Evolutionary conservation across 768 basidiomycete species (phyloP).

Genomic region (Lactifluus echinatus): DNA sequence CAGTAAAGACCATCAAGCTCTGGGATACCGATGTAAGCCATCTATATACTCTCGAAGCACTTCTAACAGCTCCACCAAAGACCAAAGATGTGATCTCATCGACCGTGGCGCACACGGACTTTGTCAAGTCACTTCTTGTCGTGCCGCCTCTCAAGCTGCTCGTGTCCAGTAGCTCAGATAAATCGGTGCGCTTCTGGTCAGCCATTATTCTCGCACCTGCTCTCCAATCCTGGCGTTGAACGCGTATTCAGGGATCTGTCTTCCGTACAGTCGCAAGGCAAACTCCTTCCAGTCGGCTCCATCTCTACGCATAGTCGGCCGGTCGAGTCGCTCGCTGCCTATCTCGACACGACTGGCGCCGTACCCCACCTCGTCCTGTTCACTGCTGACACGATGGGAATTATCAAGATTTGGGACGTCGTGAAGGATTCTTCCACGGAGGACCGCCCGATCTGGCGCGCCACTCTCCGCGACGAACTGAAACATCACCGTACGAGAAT

Average conservation of each 20-base stretch:
- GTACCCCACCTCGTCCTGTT: conserved; percentile 44
- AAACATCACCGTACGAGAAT: conserved; percentile 76
- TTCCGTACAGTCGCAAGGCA: conserved; percentile 30
- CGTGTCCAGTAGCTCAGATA: conserved; percentile 86
- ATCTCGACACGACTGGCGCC: conserved; percentile 24
- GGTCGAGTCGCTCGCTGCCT: conserved; percentile 68
- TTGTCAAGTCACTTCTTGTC: conserved; percentile 77
- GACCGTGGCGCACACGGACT: conserved; percentile 77
- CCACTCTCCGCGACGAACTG: conserved; percentile 46
- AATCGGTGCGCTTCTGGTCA: conserved; percentile 80
- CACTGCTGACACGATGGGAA: conserved; percentile 89
- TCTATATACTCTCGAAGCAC: neutral
- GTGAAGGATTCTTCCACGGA: conserved; percentile 34
- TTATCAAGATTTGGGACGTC: conserved; percentile 76
- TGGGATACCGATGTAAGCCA: conserved; percentile 70
- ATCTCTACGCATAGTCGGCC: conserved; percentile 85
- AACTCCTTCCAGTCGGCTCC: conserved; percentile 50
- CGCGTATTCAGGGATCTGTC: conserved; percentile 55
- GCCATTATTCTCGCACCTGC: conserved; percentile 18
- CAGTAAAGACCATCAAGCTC: conserved; percentile 65
- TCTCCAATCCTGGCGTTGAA: neutral
- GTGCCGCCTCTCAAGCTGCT: conserved; percentile 58
- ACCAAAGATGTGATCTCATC: conserved; percentile 62
- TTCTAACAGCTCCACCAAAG: conserved; percentile 39
- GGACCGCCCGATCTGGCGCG: conserved; percentile 41